Percentiles rank a stretch among this genome's conserved stretches.
Conservation (phyloP, 2,329 filamentous ascomycete species). For the Aaosphaeria arxii region DNA sequence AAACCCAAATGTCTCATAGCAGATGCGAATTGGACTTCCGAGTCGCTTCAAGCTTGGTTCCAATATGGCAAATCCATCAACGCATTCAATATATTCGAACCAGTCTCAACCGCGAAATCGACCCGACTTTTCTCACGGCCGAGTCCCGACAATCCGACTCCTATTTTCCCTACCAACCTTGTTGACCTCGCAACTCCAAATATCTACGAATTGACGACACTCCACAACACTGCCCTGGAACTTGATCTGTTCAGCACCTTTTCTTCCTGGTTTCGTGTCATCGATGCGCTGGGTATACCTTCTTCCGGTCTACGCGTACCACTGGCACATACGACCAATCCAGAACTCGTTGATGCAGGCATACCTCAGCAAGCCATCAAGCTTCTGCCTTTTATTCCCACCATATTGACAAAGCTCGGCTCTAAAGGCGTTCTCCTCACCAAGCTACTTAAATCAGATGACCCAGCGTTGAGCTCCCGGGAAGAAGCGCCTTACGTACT, state of each 20-base stretch:
- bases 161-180: constrained; percentile 43
- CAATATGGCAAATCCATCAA: constrained; percentile 54
- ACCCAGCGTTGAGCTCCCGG: constrained; percentile 62
- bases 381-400: constrained; percentile 83
- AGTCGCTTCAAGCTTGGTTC: constrained; percentile 67
- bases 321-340: constrained; percentile 66
- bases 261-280: constrained; percentile 71
- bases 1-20: constrained; percentile 67
- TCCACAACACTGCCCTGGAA: constrained; percentile 69
- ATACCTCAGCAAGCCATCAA: constrained; percentile 81
- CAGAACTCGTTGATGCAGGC: constrained; percentile 70
- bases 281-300: constrained; percentile 75
- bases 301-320: constrained; percentile 66
- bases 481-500: constrained; percentile 69
- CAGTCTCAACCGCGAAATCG: constrained; percentile 81
- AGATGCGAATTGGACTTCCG: constrained; percentile 80
- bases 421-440: constrained; percentile 72
- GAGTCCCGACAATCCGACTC: constrained; percentile 59
- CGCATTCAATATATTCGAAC: constrained; percentile 74
- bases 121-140: constrained; percentile 59
- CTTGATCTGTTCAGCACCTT: constrained; percentile 64
- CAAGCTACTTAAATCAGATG: constrained; percentile 64
- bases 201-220: constrained; percentile 72
- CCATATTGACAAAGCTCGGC: constrained; percentile 81
- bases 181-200: constrained; percentile 81